Conservation (phyloP, 306 rosid species). For the Lathyrus oleraceus region DNA sequence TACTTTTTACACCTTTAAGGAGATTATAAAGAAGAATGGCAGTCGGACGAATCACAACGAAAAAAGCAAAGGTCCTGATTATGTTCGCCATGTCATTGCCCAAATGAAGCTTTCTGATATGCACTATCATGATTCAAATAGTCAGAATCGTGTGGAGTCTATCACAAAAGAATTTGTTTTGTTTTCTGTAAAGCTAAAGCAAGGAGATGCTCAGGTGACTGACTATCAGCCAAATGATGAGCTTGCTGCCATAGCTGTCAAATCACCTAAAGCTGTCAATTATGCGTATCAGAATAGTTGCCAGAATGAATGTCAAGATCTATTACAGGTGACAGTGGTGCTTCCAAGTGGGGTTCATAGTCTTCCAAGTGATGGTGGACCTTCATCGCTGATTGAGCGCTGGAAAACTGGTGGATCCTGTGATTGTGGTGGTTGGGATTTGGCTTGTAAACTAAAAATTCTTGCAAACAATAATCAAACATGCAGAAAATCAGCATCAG, state of each 20-base stretch:
- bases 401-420: constrained; percentile 95
- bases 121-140: constrained; percentile 42
- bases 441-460: constrained; percentile 82
- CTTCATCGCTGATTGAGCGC: constrained; percentile 89
- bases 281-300: constrained; percentile 34
- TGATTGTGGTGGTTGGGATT: constrained; percentile 99
- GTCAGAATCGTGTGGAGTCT: constrained; percentile 38
- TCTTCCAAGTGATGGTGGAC: constrained; percentile 92
- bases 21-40: constrained; percentile 75
- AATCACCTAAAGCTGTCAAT: constrained; percentile 48
- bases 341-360: constrained; percentile 90
- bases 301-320: constrained; percentile 37
- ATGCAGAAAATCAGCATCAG: constrained; percentile 44
- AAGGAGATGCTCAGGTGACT: constrained; percentile 53
- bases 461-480: constrained; percentile 55
- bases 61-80: constrained; percentile 69
- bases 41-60: constrained; percentile 76
- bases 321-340: constrained; percentile 61
- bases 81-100: constrained; percentile 65
- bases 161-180: constrained; percentile 70
- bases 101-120: constrained; percentile 84
- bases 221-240: constrained; percentile 78
- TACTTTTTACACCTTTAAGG: constrained; percentile 73
- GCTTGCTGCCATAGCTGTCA: constrained; percentile 84
- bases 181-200: constrained; percentile 65